Evolutionary conservation across 768 basidiomycete genomes (phyloP).

Genomic region (Udeniomyces megalosporus): DNA sequence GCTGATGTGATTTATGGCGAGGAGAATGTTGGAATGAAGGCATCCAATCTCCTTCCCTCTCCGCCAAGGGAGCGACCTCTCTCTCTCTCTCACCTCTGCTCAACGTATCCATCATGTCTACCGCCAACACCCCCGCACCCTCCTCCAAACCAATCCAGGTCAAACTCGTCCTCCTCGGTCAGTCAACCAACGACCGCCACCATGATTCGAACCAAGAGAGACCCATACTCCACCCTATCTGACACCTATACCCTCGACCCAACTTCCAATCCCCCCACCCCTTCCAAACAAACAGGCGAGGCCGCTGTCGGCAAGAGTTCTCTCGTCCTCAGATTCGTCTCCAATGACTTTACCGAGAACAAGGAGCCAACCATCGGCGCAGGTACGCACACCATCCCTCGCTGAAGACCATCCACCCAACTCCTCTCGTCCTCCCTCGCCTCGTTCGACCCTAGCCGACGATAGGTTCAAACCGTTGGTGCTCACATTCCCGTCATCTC

Average conservation of each 20-base stretch:
- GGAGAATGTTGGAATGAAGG: too few species aligned
- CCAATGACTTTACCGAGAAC: slow-evolving; percentile 96
- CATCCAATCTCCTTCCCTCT: too few species aligned
- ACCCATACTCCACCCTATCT: too few species aligned
- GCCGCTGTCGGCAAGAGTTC: slow-evolving; percentile 98
- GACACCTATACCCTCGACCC: too few species aligned
- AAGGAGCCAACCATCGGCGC: slow-evolving; percentile 98
- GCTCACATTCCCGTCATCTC: slow-evolving; percentile 44
- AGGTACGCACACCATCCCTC: slow-evolving; percentile 25
- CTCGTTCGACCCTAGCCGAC: not conserved
- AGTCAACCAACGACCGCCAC: slow-evolving; percentile 21
- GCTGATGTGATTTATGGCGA: too few species aligned
- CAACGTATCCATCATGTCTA: not conserved
- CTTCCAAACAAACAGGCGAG: slow-evolving; percentile 68
- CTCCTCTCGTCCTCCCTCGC: not conserved
- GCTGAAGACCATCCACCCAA: too few species aligned
- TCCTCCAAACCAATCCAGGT: slow-evolving; percentile 73
- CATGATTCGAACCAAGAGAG: not conserved
- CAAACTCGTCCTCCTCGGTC: slow-evolving; percentile 89
- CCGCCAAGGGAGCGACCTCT: too few species aligned
- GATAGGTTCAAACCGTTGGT: too few species aligned
- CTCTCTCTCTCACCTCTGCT: not conserved
- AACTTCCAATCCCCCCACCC: not conserved
- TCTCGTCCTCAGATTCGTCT: slow-evolving; percentile 92
- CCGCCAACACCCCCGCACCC: not conserved